Conservation (phyloP, 2,329 filamentous ascomycete genomes). For the Blumeriella jaapii region DNA sequence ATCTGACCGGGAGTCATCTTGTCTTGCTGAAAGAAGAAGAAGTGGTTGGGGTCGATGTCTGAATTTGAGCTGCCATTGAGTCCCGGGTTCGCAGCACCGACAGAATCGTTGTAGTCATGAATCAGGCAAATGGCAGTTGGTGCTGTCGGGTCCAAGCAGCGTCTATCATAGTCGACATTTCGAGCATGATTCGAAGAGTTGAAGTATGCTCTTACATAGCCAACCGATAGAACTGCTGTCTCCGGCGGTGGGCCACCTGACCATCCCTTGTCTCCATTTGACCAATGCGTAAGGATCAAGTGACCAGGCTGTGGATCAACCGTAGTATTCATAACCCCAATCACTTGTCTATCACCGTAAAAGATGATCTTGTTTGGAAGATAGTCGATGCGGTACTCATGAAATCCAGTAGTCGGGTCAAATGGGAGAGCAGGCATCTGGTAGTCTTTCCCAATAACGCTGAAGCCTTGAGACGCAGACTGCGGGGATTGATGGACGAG, state of each 20-base stretch:
- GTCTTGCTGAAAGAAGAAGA: conserved; percentile 38
- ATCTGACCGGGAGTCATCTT: conserved; percentile 40
- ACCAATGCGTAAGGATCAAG: conserved; percentile 65
- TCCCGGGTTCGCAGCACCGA: conserved; percentile 22
- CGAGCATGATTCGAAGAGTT: conserved; percentile 45
- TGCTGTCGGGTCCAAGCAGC: conserved; percentile 32
- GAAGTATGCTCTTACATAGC: conserved; percentile 70
- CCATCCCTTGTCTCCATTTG: conserved; percentile 63
- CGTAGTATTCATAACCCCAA: conserved; percentile 44
- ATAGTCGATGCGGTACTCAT: conserved; percentile 76
- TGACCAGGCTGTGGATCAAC: conserved; percentile 52
- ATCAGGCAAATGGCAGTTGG: conserved; percentile 37
- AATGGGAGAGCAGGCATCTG: conserved; percentile 49
- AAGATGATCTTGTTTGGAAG: conserved; percentile 50
- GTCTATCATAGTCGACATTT: conserved; percentile 29
- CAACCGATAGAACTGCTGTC: conserved; percentile 52
- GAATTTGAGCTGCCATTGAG: not conserved
- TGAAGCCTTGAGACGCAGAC: conserved; percentile 46
- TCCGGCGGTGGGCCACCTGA: conserved; percentile 54
- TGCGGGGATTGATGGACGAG: conserved; percentile 62
- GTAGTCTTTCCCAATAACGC: conserved; percentile 50
- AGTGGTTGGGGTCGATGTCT: too few species aligned
- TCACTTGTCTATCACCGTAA: conserved; percentile 50
- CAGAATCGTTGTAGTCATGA: conserved; percentile 30
- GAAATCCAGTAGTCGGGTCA: conserved; percentile 51